These are phyloP conservation scores for Pichia insulana DNA, from an alignment of 805 yeast genomes.

Conservation along the genomic window DNA sequence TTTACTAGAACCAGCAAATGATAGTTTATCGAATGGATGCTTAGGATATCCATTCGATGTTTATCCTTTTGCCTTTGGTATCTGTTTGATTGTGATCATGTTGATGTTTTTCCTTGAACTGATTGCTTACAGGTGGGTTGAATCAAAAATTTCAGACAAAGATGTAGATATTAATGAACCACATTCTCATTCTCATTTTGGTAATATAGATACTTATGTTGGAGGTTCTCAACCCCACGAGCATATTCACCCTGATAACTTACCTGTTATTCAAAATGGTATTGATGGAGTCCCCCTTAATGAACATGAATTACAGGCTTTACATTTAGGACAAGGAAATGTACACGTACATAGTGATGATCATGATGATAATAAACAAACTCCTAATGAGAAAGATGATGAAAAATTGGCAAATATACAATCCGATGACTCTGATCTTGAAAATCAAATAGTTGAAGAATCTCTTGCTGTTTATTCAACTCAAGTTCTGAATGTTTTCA, in stretches of 20 bases:
- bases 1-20: conserved; percentile 60
- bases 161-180: conserved; percentile 17
- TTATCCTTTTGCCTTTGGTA: conserved; percentile 50
- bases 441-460: conserved; percentile 5
- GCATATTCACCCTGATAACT: background rate
- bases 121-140: conserved; percentile 39
- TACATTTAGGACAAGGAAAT: background rate
- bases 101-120: conserved; percentile 45
- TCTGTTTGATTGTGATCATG: conserved; percentile 42
- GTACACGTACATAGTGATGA: conserved; percentile 4
- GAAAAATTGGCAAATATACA: too few species aligned
- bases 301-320: background rate
- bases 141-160: conserved; percentile 21
- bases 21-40: conserved; percentile 47
- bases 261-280: background rate
- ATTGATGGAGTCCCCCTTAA: background rate
- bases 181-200: conserved; percentile 51
- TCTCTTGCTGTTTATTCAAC: conserved; percentile 35
- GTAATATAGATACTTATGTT: conserved; percentile 28
- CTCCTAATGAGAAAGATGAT: too few species aligned
- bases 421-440: background rate
- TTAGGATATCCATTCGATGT: conserved; percentile 48
- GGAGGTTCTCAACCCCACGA: conserved; percentile 3
- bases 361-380: conserved; percentile 4
- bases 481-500: conserved; percentile 46